Base-by-base conservation (phyloP, 2,329 filamentous ascomycete genomes). In the Aspergillus neotritici region DNA sequence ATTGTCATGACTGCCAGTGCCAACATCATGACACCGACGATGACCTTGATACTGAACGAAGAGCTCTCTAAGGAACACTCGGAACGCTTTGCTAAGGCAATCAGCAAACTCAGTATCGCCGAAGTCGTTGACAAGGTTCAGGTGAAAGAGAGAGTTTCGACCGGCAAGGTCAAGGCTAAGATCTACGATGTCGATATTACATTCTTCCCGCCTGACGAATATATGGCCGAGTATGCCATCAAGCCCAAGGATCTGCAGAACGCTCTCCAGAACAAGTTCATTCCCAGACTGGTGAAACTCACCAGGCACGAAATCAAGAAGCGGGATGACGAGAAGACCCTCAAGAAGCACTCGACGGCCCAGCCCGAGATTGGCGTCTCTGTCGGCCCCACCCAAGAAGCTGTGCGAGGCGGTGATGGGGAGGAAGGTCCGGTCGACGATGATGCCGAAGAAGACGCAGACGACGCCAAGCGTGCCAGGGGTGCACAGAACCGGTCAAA, bases 1-100 rank as follows among this genome's bases (percentile, higher is more conserved):
- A 96, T 98, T 57, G 79, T 98, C 53, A 98, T 98, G 93, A 97
- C 93, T 37, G 93, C 93, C 17, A 93, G 87, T 62, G 79, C 83
- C 40, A 79, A 84, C 35, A 96, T 97, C 50, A 86, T 88, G 31
- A 98, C 93, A 0, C 93, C 93, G 2, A 80, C 66, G 6, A 70
- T 69, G 67, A 93, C 87, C 1, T 74, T 97, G 13, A 77, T 86
- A 35, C 75, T 94, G 25, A 86, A 86, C 55, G 74, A 82, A 15
- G 85, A 89, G 56, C 69, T 95, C 30, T 75, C 81, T 1, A 71
- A 76, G 29, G 76, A 81, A 4, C 79, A 90, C 41, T 82, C 80
- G 7, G 82, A 89, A 57, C 79, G 76, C 37, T 97, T 98, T 60
- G 85, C 90, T 37, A 98, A 98, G 71, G 86, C 83, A 17, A 94